These are phyloP conservation scores for Rhodotorula graminis DNA, from an alignment of 768 basidiomycete genomes.

Conservation along the genomic window DNA sequence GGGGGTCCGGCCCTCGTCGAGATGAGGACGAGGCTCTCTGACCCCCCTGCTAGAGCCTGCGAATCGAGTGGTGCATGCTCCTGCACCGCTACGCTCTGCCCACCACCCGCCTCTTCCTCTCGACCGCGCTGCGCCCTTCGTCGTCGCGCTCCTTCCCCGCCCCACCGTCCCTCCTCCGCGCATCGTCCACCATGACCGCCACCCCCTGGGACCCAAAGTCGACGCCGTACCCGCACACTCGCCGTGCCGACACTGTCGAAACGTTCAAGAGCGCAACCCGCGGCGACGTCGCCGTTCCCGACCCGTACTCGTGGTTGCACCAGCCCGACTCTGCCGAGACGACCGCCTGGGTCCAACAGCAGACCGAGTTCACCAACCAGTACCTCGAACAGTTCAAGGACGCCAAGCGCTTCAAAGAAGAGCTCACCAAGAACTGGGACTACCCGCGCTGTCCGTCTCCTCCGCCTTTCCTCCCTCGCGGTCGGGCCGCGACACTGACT, in stretches of 20 bases:
- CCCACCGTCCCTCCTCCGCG: background rate
- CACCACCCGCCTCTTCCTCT: background rate
- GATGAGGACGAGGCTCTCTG: no score
- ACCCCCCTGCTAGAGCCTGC: no score
- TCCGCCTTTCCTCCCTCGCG: background rate
- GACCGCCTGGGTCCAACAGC: constrained; percentile 48
- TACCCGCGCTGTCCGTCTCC: constrained; percentile 52
- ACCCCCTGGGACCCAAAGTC: constrained; percentile 13
- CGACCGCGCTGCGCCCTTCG: background rate
- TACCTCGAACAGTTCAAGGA: constrained; percentile 65
- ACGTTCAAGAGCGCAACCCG: constrained; percentile 64
- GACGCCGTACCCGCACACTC: constrained; percentile 58
- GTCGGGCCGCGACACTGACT: background rate
- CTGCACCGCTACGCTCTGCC: background rate
- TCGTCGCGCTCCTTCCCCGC: background rate
- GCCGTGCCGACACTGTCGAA: constrained; percentile 54
- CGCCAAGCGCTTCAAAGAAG: constrained; percentile 57
- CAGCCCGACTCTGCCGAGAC: constrained; percentile 55
- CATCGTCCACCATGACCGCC: background rate
- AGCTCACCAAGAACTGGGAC: constrained; percentile 57
- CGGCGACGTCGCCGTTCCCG: constrained; percentile 61
- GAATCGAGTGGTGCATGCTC: background rate
- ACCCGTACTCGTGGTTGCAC: constrained; percentile 68
- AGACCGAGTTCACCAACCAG: constrained; percentile 40
- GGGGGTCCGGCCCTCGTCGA: no score